These are phyloP conservation scores for Tetracladium marchalianum DNA, from an alignment of 495 filamentous ascomycete species.

Conservation along the genomic window DNA sequence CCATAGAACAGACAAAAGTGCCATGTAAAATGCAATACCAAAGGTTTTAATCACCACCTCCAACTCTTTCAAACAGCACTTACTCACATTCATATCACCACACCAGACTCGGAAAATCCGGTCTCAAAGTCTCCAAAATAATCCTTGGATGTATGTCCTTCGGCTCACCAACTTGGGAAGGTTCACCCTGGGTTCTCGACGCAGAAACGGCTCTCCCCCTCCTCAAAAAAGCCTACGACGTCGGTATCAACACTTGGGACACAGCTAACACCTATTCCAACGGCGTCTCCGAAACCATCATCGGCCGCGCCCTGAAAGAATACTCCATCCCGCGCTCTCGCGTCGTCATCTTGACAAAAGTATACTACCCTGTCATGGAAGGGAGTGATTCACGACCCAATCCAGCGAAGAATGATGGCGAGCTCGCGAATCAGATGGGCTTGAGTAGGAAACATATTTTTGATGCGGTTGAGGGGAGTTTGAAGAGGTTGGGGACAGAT, in stretches of 20 bases:
- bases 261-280: conserved; percentile 59
- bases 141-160: conserved; percentile 62
- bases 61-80: conserved; percentile 25
- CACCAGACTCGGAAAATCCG: conserved; percentile 48
- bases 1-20: no score
- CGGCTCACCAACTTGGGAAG: conserved; percentile 34
- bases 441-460: conserved; percentile 50
- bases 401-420: conserved; percentile 17
- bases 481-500: conserved; percentile 41
- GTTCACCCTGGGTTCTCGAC: conserved; percentile 44
- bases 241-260: conserved; percentile 69
- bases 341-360: conserved; percentile 69
- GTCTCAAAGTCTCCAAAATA: conserved; percentile 55
- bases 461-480: conserved; percentile 46
- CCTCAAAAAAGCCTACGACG: conserved; percentile 59
- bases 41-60: no score
- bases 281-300: conserved; percentile 57
- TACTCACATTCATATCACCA: conserved; percentile 4
- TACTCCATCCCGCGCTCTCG: conserved; percentile 65
- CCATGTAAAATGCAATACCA: no score
- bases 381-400: conserved; percentile 19
- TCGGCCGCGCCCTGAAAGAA: conserved; percentile 66
- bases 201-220: conserved; percentile 56
- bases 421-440: conserved; percentile 24
- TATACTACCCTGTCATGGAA: conserved; percentile 51